phyloP scores from a whole-genome alignment of 305 asterid genomes.

The Stenogyne calaminthoides region DNA sequence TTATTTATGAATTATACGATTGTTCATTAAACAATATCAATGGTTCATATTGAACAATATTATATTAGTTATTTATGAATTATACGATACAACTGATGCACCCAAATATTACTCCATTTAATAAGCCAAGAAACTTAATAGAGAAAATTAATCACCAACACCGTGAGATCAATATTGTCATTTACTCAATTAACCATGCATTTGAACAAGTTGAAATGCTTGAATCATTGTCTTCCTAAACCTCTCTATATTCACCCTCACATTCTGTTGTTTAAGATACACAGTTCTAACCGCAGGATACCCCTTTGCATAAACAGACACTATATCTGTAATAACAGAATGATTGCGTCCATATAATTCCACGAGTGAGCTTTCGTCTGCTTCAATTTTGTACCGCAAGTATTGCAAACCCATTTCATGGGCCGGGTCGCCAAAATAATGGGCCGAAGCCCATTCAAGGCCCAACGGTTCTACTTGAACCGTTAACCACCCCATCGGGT shows the following conservation, averaged over 20 bases:
- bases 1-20: too few relatives aligned
- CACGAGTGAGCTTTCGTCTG: conserved; percentile 59
- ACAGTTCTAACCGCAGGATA: conserved; percentile 34
- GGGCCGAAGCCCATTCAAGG: conserved; percentile 41
- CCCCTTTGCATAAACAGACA: conserved; percentile 40
- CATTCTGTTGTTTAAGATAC: conserved; percentile 48
- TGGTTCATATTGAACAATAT: too few relatives aligned
- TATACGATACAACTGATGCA: too few relatives aligned
- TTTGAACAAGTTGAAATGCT: conserved; percentile 38
- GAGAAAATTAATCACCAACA: too few relatives aligned
- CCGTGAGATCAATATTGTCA: too few relatives aligned
- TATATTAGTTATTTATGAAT: too few relatives aligned
- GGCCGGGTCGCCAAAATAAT: conserved; percentile 47
- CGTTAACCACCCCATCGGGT: conserved; percentile 48
- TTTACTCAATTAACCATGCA: neutral
- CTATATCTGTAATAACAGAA: conserved; percentile 43
- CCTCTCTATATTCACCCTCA: conserved; percentile 37
- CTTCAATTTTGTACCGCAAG: conserved; percentile 47
- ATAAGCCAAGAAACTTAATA: too few relatives aligned
- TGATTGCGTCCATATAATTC: conserved; percentile 44
- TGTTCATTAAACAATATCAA: too few relatives aligned
- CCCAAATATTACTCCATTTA: too few relatives aligned
- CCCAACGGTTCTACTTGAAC: conserved; percentile 51
- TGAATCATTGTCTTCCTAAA: conserved; percentile 48
- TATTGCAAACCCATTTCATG: conserved; percentile 43